Evolutionary conservation across 1,284 basidiomycete species (phyloP).

Genomic region (Melampsora americana): DNA sequence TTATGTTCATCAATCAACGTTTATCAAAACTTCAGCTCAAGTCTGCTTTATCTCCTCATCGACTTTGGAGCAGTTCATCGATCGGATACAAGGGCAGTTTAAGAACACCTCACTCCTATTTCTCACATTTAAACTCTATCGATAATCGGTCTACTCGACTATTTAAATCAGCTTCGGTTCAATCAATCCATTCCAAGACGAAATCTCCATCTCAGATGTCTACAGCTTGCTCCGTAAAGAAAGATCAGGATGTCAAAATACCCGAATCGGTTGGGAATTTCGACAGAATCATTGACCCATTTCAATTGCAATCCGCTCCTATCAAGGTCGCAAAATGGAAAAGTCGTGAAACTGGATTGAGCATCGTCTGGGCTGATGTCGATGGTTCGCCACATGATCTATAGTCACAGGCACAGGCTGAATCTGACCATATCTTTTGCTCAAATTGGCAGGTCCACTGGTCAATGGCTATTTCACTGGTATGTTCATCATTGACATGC

Average conservation of each 20-base stretch:
- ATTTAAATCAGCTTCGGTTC: too few species aligned
- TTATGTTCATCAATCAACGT: too few species aligned
- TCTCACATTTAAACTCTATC: too few species aligned
- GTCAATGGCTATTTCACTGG: constrained; percentile 91
- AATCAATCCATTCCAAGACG: too few species aligned
- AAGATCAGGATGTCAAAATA: not conserved
- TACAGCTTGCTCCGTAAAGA: too few species aligned
- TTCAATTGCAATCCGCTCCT: not conserved
- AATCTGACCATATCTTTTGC: not conserved
- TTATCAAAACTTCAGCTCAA: too few species aligned
- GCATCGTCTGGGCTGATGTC: constrained; percentile 7
- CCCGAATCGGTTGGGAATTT: not conserved
- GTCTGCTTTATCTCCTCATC: too few species aligned
- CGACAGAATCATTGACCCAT: not conserved
- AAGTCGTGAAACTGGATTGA: constrained; percentile 2
- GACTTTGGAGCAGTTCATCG: too few species aligned
- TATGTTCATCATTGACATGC: not conserved
- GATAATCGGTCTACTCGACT: too few species aligned
- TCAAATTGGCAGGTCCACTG: constrained; percentile 65
- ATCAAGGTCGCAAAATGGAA: constrained; percentile 1
- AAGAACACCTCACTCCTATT: too few species aligned
- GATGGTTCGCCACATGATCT: not conserved
- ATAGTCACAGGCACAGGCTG: not conserved
- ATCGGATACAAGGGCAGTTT: too few species aligned
- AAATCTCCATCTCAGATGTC: too few species aligned